phyloP scores from a whole-genome alignment of 2,329 filamentous ascomycete genomes.

The Pseudonectria buxi region DNA sequence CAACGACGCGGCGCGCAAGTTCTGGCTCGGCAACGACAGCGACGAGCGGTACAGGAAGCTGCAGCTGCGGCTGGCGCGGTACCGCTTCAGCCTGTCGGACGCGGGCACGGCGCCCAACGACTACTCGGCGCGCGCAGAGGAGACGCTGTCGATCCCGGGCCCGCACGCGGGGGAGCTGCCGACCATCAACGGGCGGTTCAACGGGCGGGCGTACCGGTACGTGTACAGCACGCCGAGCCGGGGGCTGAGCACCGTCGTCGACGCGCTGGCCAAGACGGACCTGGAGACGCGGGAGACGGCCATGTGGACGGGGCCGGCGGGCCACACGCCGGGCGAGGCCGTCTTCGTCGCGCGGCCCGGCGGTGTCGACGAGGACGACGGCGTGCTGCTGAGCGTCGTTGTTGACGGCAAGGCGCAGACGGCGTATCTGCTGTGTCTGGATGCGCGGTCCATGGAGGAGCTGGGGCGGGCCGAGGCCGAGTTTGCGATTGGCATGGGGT shows the following conservation, averaged over 20 bases:
- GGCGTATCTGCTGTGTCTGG: slow-evolving; percentile 61
- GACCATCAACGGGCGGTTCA: slow-evolving; percentile 53
- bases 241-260: slow-evolving; percentile 53
- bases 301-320: slow-evolving; percentile 50
- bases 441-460: slow-evolving; percentile 57
- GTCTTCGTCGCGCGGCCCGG: slow-evolving; percentile 53
- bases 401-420: slow-evolving; percentile 51
- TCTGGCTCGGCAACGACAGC: slow-evolving; percentile 32
- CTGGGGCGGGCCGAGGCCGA: slow-evolving; percentile 56
- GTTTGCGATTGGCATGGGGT: slow-evolving; percentile 55
- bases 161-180: slow-evolving; percentile 58
- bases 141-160: slow-evolving; percentile 40
- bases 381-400: slow-evolving; percentile 55
- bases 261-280: slow-evolving; percentile 61
- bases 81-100: slow-evolving; percentile 33
- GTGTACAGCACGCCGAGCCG: slow-evolving; percentile 52
- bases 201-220: slow-evolving; percentile 50
- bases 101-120: slow-evolving; percentile 4
- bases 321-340: slow-evolving; percentile 62
- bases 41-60: slow-evolving; percentile 26
- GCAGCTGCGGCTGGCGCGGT: slow-evolving; percentile 36
- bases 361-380: slow-evolving; percentile 52
- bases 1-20: slow-evolving; percentile 37
- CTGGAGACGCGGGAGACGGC: slow-evolving; percentile 42
- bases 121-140: slow-evolving; percentile 19